Conservation (phyloP, 2,329 filamentous ascomycete species). For the Curvularia spicifera region DNA sequence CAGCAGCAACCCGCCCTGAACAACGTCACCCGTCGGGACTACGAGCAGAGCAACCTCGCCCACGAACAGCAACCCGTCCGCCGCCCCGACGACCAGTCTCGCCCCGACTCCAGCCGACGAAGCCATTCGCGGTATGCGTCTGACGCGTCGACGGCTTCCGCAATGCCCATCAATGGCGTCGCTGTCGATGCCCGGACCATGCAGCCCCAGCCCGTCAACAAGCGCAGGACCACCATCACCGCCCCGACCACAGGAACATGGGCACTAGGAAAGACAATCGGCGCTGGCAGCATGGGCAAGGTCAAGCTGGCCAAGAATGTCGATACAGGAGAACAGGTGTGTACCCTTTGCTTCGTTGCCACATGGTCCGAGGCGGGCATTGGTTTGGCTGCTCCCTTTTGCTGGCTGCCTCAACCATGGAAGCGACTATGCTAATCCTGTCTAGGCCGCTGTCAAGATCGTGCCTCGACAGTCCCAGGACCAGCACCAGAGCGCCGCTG, state of each 20-base stretch:
- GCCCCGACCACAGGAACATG: constrained; percentile 85
- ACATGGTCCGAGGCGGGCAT: not conserved
- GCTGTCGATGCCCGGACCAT: constrained; percentile 38
- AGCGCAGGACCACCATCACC: constrained; percentile 79
- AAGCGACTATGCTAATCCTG: constrained; percentile 14
- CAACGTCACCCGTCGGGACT: constrained; percentile 70
- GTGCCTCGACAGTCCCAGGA: constrained; percentile 89
- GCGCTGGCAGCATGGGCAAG: constrained; percentile 98
- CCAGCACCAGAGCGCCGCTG: constrained; percentile 73
- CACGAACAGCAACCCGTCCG: constrained; percentile 59
- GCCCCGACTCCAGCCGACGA: constrained; percentile 62
- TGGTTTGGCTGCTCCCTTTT: not conserved
- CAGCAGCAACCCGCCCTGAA: constrained; percentile 56
- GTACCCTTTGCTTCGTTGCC: constrained; percentile 27
- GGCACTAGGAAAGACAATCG: constrained; percentile 95
- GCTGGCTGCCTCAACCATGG: not conserved
- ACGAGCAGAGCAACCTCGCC: constrained; percentile 73
- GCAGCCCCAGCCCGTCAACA: constrained; percentile 34
- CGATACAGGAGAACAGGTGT: constrained; percentile 88
- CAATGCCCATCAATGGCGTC: constrained; percentile 49
- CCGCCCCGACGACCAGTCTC: constrained; percentile 66
- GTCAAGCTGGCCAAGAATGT: constrained; percentile 93
- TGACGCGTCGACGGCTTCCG: constrained; percentile 50
- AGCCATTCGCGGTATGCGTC: constrained; percentile 55
- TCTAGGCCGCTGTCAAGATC: constrained; percentile 93